Evolutionary conservation across 1,139 yeast genomes (phyloP).

Genomic region (Pichia sp.): DNA sequence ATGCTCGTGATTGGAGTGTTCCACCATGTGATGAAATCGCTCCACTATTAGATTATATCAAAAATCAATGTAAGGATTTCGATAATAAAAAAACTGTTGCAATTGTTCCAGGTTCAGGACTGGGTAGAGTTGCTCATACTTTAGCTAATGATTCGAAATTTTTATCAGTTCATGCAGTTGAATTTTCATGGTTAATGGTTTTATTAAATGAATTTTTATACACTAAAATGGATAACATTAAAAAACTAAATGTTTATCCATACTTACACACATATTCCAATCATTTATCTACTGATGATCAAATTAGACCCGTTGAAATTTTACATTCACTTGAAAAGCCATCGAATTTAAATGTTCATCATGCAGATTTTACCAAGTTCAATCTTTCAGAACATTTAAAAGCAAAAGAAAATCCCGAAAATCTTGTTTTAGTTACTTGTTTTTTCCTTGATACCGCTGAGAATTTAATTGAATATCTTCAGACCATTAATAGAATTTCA

Average conservation of each 20-base stretch:
- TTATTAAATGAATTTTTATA: constrained; percentile 55
- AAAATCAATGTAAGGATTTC: constrained; percentile 27
- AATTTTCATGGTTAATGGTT: constrained; percentile 67
- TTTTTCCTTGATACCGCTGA: constrained; percentile 88
- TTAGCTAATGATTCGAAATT: constrained; percentile 36
- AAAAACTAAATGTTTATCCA: constrained; percentile 43
- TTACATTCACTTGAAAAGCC: constrained; percentile 36
- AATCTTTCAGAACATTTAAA: constrained; percentile 25
- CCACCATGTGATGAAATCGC: constrained; percentile 40
- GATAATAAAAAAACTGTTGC: constrained; percentile 38
- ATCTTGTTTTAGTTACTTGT: constrained; percentile 59
- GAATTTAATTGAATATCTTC: constrained; percentile 65
- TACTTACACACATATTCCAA: constrained; percentile 72
- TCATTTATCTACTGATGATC: constrained; percentile 46
- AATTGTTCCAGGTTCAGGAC: constrained; percentile 74
- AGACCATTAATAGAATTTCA: constrained; percentile 47
- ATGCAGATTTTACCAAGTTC: constrained; percentile 63
- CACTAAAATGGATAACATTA: constrained; percentile 3
- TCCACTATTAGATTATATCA: constrained; percentile 45
- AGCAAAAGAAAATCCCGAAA: constrained; percentile 31
- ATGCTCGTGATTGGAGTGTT: constrained; percentile 65
- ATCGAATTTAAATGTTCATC: constrained; percentile 41
- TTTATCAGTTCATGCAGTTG: constrained; percentile 58
- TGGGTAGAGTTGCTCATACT: constrained; percentile 66
- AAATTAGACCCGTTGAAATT: constrained; percentile 44